Evolutionary conservation across 352 stramenopile genomes (phyloP), one percentile per base, ranked within the genome.

Genomic region (Phytophthora brassicae): DNA sequence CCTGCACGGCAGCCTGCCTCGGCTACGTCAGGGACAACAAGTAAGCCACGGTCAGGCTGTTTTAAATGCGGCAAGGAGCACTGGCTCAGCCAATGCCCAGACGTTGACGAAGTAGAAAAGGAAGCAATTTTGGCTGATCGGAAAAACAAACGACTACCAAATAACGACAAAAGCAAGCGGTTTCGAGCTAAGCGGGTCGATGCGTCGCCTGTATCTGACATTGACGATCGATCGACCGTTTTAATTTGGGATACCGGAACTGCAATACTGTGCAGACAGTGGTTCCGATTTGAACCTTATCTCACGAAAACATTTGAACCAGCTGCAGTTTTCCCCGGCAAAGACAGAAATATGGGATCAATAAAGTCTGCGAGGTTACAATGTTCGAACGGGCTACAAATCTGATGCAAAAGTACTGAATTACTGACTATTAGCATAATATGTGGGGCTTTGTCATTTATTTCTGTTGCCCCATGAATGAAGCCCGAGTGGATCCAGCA

Each of bases 281-380:
- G 66, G 61, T 0, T 66, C 19, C 0, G 61, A 71, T 24, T 24
- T n/a, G 33, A 75, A 70, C 28, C 12, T 59, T 2, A 65, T 59
- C 6, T 58, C 48, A 1, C 28, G 57, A 2, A 41, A 39, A 11
- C 57, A 65, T 17, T 39, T 53, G 11, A 20, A 67, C 1, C 35
- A 41, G 13, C 35, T 67, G n/a, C n/a, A n/a, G n/a, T n/a, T n/a
- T n/a, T n/a, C n/a, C n/a, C n/a, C n/a, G n/a, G n/a, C n/a, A n/a
- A n/a, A n/a, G n/a, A n/a, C n/a, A n/a, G n/a, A n/a, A n/a, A n/a
- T n/a, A n/a, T n/a, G n/a, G n/a, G n/a, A n/a, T n/a, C n/a, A n/a
- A n/a, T n/a, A n/a, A n/a, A n/a, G n/a, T n/a, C n/a, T n/a, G n/a
- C n/a, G n/a, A n/a, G n/a, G n/a, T n/a, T n/a, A n/a, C n/a, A n/a